Evolutionary conservation across 108 stramenopile genomes (phyloP).

Genomic region (Mediolabrus comicus): DNA sequence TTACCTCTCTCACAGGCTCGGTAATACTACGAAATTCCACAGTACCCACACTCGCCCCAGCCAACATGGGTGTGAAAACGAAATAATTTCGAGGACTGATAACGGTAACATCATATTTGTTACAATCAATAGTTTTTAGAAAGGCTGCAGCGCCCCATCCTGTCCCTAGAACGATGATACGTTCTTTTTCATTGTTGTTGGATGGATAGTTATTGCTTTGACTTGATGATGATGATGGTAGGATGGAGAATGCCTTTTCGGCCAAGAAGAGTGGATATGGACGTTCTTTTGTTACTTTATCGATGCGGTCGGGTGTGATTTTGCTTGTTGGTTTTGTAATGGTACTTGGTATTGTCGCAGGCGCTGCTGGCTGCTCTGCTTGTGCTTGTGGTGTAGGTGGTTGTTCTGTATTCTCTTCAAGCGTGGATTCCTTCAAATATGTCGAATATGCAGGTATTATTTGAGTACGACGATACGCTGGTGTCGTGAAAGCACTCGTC

Average conservation of each 20-base stretch:
- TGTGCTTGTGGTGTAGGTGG: background rate
- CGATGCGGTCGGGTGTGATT: slow-evolving; percentile 33
- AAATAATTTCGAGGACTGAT: slow-evolving; percentile 93
- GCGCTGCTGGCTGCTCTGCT: no score
- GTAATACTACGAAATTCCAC: slow-evolving; percentile 92
- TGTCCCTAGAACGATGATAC: slow-evolving; percentile 89
- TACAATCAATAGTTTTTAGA: slow-evolving; percentile 82
- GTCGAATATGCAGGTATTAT: background rate
- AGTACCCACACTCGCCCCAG: slow-evolving; percentile 92
- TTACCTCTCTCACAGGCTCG: slow-evolving; percentile 87
- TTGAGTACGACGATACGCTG: background rate
- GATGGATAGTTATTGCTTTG: background rate
- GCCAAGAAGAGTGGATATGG: slow-evolving; percentile 83
- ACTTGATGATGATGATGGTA: slow-evolving; percentile 7
- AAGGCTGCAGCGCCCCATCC: slow-evolving; percentile 94
- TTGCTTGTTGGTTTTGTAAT: no score
- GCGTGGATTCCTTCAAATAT: background rate
- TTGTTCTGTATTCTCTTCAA: background rate
- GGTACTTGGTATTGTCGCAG: no score
- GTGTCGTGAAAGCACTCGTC: background rate
- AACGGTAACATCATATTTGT: slow-evolving; percentile 85
- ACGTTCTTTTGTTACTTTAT: slow-evolving; percentile 61
- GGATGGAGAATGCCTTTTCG: slow-evolving; percentile 74
- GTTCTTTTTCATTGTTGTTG: slow-evolving; percentile 47
- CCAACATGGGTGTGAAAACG: slow-evolving; percentile 96